phyloP scores from a whole-genome alignment of 176 grass and related monocot genomes.

The Elymus sibiricus region DNA sequence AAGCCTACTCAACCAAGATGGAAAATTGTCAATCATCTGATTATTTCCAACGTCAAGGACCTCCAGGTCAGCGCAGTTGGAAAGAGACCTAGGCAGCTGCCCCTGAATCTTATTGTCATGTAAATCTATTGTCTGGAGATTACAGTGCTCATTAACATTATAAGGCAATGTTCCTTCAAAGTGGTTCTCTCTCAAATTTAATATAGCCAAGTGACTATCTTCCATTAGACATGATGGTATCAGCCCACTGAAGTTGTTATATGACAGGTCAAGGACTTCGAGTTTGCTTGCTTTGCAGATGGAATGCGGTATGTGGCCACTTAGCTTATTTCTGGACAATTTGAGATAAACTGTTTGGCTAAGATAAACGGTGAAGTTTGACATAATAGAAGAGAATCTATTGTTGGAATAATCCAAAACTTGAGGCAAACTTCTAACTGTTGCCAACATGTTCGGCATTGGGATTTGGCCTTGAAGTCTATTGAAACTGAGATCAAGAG shows the following conservation, averaged over 20 bases:
- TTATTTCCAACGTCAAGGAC: conserved; percentile 37
- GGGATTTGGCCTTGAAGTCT: neutral
- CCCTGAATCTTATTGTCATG: neutral
- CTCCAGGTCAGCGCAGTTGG: neutral
- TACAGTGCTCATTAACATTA: neutral
- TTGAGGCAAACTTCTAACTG: too few relatives aligned
- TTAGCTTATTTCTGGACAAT: neutral
- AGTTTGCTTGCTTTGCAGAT: neutral
- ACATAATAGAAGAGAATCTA: neutral
- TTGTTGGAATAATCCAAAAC: neutral
- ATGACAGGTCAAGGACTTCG: neutral
- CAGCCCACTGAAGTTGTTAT: conserved; percentile 6
- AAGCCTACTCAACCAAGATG: neutral
- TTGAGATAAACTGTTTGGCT: neutral
- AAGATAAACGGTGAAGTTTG: neutral
- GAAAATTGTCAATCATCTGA: conserved; percentile 16
- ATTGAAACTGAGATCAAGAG: neutral
- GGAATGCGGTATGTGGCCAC: neutral
- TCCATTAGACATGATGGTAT: conserved; percentile 5
- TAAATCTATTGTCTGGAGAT: conserved; percentile 9
- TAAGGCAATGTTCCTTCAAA: conserved; percentile 4
- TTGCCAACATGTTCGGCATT: too few relatives aligned
- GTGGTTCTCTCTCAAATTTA: conserved; percentile 15
- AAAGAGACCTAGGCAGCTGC: conserved; percentile 5
- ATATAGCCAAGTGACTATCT: neutral